Evolutionary conservation across 1,284 basidiomycete species (phyloP).

Genomic region (Apiotrichum mycotoxinovorans): DNA sequence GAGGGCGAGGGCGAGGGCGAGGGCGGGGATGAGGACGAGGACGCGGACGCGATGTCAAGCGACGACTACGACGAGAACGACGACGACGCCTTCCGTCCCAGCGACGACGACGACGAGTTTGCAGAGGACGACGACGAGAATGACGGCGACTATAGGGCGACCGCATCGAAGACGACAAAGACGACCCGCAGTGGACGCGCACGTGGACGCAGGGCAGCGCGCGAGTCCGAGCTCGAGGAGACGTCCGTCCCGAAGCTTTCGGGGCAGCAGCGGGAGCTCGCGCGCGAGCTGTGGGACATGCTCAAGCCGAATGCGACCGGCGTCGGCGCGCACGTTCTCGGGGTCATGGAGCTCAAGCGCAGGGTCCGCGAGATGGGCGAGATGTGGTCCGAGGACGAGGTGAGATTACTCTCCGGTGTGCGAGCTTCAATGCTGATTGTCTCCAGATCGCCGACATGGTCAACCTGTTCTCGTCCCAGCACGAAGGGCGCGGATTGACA

Average conservation of each 20-base stretch:
- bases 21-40: constrained; percentile 15
- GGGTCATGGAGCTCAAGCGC: constrained; percentile 34
- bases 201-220: not conserved
- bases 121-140: constrained; percentile 10
- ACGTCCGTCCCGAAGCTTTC: constrained; percentile 21
- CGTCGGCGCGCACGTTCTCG: not conserved
- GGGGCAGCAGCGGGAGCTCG: constrained; percentile 36
- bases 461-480: constrained; percentile 45
- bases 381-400: constrained; percentile 49
- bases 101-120: constrained; percentile 21
- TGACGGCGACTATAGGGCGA: constrained; percentile 12
- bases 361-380: constrained; percentile 44
- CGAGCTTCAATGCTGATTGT: not conserved
- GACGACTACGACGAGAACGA: constrained; percentile 18
- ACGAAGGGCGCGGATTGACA: constrained; percentile 41
- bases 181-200: not conserved
- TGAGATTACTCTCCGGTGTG: constrained; percentile 22
- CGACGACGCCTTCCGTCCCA: constrained; percentile 26
- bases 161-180: not conserved
- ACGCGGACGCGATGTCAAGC: constrained; percentile 15
- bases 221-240: not conserved
- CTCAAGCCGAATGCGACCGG: constrained; percentile 31
- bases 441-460: constrained; percentile 49
- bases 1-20: constrained; percentile 18
- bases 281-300: constrained; percentile 45